A percentile compares a stretch with the other conserved stretches of the same genome.
These are phyloP conservation scores for Stephania japonica DNA, from an alignment of 164 flowering plant genomes.

Conservation along the genomic window DNA sequence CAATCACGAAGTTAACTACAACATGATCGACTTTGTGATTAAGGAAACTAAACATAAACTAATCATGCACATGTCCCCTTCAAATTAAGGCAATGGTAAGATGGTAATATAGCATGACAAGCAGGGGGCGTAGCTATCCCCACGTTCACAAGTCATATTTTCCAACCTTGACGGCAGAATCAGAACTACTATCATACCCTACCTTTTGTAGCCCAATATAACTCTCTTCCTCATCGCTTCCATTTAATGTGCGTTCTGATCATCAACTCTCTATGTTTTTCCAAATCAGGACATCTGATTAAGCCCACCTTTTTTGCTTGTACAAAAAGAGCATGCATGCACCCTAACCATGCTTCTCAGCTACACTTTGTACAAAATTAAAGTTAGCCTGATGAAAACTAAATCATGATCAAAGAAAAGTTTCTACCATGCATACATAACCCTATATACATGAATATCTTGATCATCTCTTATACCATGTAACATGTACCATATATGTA, in stretches of 20 bases:
- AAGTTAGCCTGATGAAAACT: too few relatives aligned
- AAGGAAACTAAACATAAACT: background rate
- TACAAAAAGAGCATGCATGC: too few relatives aligned
- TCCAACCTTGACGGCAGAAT: conserved; percentile 11
- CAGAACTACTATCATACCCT: conserved; percentile 21
- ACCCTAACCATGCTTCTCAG: too few relatives aligned
- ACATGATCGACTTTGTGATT: background rate
- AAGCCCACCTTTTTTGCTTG: too few relatives aligned
- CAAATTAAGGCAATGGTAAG: background rate
- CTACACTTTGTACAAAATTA: too few relatives aligned
- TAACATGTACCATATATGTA: too few relatives aligned
- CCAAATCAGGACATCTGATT: background rate
- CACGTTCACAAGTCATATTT: conserved; percentile 15
- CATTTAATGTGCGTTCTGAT: background rate
- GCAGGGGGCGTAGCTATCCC: background rate
- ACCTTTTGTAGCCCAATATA: conserved; percentile 19
- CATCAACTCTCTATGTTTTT: background rate
- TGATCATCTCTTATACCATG: too few relatives aligned
- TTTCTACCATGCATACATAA: too few relatives aligned
- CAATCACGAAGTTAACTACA: background rate
- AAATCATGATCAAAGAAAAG: background rate
- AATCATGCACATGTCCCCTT: background rate
- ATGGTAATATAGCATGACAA: background rate
- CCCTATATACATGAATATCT: too few relatives aligned
- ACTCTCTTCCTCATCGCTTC: background rate